Percentiles rank a stretch among this genome's conserved stretches.
Conservation (phyloP, 2,329 filamentous ascomycete species). For the Aulographum hederae region DNA sequence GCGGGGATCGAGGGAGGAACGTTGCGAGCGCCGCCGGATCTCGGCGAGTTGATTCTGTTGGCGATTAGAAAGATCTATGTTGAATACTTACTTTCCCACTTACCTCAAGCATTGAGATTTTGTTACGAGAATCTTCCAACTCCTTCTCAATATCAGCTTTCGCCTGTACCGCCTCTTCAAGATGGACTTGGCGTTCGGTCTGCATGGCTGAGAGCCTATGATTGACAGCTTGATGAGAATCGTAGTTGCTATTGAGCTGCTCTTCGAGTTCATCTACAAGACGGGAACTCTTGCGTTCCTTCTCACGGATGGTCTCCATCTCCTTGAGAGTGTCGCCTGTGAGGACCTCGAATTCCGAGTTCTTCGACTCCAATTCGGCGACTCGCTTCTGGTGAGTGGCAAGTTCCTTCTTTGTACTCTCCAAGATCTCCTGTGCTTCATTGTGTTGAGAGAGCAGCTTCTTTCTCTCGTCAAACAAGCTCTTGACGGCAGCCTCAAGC, state of each 20-base stretch:
- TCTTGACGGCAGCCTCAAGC: conserved; percentile 23
- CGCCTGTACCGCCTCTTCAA: conserved; percentile 20
- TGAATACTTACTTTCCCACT: too few relatives aligned
- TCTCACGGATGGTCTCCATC: conserved; percentile 35
- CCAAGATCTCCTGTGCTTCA: conserved; percentile 23
- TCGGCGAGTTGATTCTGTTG: conserved; percentile 44
- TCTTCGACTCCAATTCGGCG: conserved; percentile 21
- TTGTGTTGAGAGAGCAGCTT: conserved; percentile 21
- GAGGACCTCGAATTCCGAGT: conserved; percentile 25
- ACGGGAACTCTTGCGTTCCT: conserved; percentile 80
- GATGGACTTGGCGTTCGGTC: conserved; percentile 23
- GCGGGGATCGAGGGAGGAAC: conserved; percentile 26
- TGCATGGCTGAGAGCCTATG: conserved; percentile 64
- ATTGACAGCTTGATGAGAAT: conserved; percentile 70
- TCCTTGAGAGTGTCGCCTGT: conserved; percentile 39
- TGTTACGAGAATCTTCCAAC: conserved; percentile 57
- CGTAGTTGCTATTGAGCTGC: conserved; percentile 86
- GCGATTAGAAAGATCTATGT: conserved; percentile 13
- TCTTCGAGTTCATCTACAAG: conserved; percentile 93
- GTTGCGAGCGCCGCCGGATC: conserved; percentile 26
- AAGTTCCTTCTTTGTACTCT: conserved; percentile 22
- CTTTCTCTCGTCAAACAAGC: conserved; percentile 25
- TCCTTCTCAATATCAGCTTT: conserved; percentile 33
- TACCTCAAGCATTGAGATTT: conserved; percentile 62
- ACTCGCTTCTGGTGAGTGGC: conserved; percentile 19